Base-by-base conservation (phyloP, 176 grass and related monocot genomes). In the Otatea glauca region DNA sequence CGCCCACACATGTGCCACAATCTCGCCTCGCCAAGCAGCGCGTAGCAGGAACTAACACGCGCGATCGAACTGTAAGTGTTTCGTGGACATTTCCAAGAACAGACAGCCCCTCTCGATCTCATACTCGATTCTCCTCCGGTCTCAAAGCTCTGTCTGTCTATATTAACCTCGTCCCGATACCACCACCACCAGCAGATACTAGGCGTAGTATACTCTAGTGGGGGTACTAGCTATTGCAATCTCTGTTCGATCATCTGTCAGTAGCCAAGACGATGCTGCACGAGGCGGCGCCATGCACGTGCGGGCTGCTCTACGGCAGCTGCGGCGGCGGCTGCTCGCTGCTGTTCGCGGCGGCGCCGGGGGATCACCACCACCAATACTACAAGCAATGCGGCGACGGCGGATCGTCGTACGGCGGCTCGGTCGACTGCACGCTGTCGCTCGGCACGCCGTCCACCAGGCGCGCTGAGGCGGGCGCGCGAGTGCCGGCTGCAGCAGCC, bases 401-500 rank as follows among this genome's bases (percentile, higher is more conserved):
- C 66, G 50, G 2, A 64, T 53, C 72, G 70, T 38, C 51, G 10
- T 86, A 84, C 72, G 66, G 68, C 6, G 87, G 70, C n/a, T 90
- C 72, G 25, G 95, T 98, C 10, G 95, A 98, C 87, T 98, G 95
- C 83, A 98, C 95, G 9, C 89, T 98, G 13, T 98, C 95, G 80
- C 95, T 98, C 45, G 92, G 92, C 59, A 98, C 95, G 21, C 92
- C 95, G 15, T 98, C 95, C 43, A 98, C 95, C 60, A 89, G 95
- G 74, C 95, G 75, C 62, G 88, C 88, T 63, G 94, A 91, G 78
- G 89, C 80, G 15, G 78, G 80, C 0, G 83, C 76, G 0, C 79
- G 66, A 13, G 59, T 56, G 37, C 84, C 72, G 4, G 12, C 69
- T 8, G 7, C 29, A 0, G 48, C 15, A 49, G 37, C 39, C 9